Conservation (phyloP, 345 rosid genomes). For the Kernera saxatilis region DNA sequence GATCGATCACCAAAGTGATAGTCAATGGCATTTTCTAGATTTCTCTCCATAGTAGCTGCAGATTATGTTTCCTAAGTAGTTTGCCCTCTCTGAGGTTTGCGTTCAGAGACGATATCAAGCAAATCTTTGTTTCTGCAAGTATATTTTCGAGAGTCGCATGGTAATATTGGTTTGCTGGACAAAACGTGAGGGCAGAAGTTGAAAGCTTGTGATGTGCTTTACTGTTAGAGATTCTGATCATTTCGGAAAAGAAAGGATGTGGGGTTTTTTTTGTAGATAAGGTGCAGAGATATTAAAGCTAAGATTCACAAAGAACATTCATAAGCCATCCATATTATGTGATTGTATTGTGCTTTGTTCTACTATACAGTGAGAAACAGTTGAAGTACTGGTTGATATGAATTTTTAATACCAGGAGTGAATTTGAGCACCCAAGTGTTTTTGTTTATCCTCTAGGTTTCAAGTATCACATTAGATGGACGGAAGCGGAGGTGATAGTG, state of each 20-base stretch:
- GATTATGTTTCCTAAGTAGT: neutral
- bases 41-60: neutral
- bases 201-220: neutral
- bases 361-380: neutral
- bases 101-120: neutral
- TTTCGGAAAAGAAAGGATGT: neutral
- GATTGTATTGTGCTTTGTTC: neutral
- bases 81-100: neutral
- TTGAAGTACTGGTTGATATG: neutral
- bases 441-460: constrained; percentile 26
- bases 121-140: neutral
- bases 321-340: neutral
- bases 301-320: neutral
- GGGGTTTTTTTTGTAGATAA: neutral
- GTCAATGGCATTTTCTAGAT: neutral
- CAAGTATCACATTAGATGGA: constrained; percentile 49
- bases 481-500: constrained; percentile 60
- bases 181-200: neutral
- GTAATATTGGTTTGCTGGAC: neutral
- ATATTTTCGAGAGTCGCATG: neutral
- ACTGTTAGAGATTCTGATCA: neutral
- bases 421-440: constrained; percentile 8
- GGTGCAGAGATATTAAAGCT: neutral
- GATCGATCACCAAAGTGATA: neutral
- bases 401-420: neutral